Percentiles rank a stretch among this genome's conserved stretches.
Evolutionary conservation across 305 asterid genomes (phyloP).

Genomic region (Ilex paraguariensis): DNA sequence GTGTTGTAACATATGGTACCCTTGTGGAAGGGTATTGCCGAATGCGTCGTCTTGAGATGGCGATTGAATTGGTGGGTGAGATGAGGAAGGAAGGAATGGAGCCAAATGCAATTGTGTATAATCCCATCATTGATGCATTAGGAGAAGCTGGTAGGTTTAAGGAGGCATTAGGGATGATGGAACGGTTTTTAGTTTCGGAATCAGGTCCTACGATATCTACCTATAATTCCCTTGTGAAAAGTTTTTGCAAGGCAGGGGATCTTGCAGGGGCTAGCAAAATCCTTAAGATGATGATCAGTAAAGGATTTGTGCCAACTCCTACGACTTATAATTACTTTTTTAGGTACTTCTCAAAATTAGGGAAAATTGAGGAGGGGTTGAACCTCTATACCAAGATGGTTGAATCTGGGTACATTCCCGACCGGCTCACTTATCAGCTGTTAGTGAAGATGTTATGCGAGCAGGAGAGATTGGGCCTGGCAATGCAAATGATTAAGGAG

Average conservation of each 20-base stretch:
- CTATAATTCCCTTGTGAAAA: constrained; percentile 78
- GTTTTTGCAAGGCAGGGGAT: constrained; percentile 89
- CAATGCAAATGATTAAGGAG: constrained; percentile 43
- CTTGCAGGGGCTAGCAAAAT: constrained; percentile 60
- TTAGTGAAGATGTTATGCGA: constrained; percentile 70
- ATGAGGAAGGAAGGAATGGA: constrained; percentile 60
- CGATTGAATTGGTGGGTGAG: constrained; percentile 53
- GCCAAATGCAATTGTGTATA: constrained; percentile 72
- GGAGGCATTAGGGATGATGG: constrained; percentile 76
- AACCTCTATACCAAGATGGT: constrained; percentile 55
- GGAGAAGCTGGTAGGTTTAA: constrained; percentile 82
- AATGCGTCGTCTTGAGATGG: constrained; percentile 54
- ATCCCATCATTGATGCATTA: constrained; percentile 75
- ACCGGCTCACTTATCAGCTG: constrained; percentile 66
- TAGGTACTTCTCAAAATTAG: constrained; percentile 52
- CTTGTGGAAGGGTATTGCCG: constrained; percentile 72
- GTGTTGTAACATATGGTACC: constrained; percentile 75
- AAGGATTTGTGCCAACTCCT: constrained; percentile 44
- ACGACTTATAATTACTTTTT: constrained; percentile 74
- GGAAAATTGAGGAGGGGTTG: constrained; percentile 58
- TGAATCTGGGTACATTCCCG: constrained; percentile 57
- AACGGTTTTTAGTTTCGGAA: constrained; percentile 56
- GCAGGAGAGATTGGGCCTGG: constrained; percentile 41
- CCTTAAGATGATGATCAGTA: constrained; percentile 60
- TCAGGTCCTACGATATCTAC: constrained; percentile 73